These are phyloP conservation scores for Neurospora intermedia DNA, from an alignment of 495 filamentous ascomycete species.

Conservation along the genomic window DNA sequence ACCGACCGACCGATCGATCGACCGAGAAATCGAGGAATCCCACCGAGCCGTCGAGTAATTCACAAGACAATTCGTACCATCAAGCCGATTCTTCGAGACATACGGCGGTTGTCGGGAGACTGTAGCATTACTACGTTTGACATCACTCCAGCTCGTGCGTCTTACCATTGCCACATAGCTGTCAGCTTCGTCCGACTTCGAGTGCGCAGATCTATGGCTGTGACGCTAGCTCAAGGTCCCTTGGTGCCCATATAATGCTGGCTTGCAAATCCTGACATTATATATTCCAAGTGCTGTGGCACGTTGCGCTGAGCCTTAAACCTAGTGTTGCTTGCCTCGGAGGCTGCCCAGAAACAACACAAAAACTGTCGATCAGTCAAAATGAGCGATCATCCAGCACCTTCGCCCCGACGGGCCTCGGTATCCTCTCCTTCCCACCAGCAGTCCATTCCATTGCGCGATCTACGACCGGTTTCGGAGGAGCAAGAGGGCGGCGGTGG, in stretches of 20 bases:
- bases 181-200: not conserved
- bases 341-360: not conserved
- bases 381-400: constrained; percentile 17
- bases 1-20: not conserved
- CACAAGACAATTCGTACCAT: not conserved
- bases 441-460: constrained; percentile 75
- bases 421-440: constrained; percentile 27
- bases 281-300: constrained; percentile 15
- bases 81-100: not conserved
- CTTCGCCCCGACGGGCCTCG: constrained; percentile 22
- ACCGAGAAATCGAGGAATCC: not conserved
- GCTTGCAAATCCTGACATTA: constrained; percentile 1
- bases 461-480: constrained; percentile 56
- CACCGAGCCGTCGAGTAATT: not conserved
- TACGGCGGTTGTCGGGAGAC: no score
- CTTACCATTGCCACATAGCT: no score
- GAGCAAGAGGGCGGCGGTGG: constrained; percentile 19
- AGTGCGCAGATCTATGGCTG: not conserved
- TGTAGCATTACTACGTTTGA: no score
- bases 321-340: not conserved
- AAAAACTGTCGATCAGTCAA: not conserved
- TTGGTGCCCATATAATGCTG: constrained; percentile 15
- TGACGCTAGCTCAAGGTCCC: not conserved
- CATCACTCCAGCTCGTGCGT: no score
- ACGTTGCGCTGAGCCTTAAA: constrained; percentile 14